These are phyloP conservation scores for Fusarium sterilihyphosum DNA, from an alignment of 2,329 filamentous ascomycete genomes.

Conservation along the genomic window DNA sequence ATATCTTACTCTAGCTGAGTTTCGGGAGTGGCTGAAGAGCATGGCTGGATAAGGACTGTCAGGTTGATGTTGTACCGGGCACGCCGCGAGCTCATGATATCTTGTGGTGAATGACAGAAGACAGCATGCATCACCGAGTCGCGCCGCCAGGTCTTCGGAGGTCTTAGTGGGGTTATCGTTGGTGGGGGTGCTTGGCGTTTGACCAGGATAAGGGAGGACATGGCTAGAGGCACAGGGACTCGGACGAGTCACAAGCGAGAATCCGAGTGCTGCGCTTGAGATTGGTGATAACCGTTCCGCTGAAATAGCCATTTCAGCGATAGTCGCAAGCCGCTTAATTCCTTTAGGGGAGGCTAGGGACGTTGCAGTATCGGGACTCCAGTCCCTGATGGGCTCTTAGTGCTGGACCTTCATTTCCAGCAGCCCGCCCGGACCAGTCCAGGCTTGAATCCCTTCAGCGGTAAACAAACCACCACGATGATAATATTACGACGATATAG, in stretches of 20 bases:
- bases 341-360: conserved; percentile 15
- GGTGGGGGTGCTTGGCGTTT: conserved; percentile 41
- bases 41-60: not conserved
- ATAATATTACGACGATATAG: conserved; percentile 5
- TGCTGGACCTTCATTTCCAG: conserved; percentile 39
- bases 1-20: not conserved
- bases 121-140: conserved; percentile 34
- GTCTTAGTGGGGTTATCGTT: conserved; percentile 40
- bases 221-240: conserved; percentile 30
- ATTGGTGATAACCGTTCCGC: conserved; percentile 43
- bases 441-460: conserved; percentile 23
- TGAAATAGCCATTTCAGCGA: conserved; percentile 27
- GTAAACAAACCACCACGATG: conserved; percentile 21
- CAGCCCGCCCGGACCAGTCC: conserved; percentile 26
- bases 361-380: conserved; percentile 25
- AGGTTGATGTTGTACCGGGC: not conserved
- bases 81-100: conserved; percentile 7
- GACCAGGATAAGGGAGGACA: conserved; percentile 29
- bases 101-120: conserved; percentile 9
- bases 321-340: conserved; percentile 38
- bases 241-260: conserved; percentile 39
- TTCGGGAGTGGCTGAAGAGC: not conserved
- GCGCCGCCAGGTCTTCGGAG: conserved; percentile 36
- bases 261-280: conserved; percentile 41
- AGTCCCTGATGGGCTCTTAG: conserved; percentile 30